Evolutionary conservation across 1,284 basidiomycete species (phyloP).

Genomic region (Erythrobasidium hasegawianum): DNA sequence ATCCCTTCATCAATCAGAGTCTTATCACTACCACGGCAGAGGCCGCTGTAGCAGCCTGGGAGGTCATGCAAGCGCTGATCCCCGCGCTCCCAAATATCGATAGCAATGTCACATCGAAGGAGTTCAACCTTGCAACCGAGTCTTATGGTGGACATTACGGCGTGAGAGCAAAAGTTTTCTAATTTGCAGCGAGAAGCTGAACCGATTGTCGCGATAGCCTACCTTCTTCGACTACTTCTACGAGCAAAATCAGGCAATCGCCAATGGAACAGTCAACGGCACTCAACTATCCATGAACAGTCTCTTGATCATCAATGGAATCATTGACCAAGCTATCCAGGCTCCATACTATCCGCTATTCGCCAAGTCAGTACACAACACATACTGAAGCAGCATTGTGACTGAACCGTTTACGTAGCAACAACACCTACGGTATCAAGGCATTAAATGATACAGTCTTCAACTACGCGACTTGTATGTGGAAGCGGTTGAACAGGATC

Average conservation of each 20-base stretch:
- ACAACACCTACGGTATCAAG: conserved; percentile 20
- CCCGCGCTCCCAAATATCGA: conserved; percentile 21
- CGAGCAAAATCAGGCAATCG: conserved; percentile 20
- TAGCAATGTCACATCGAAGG: conserved; percentile 10
- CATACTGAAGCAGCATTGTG: too few relatives aligned
- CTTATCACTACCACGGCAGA: conserved; percentile 17
- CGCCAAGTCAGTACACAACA: background rate
- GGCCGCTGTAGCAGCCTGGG: conserved; percentile 26
- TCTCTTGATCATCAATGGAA: conserved; percentile 33
- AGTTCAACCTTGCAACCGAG: conserved; percentile 30
- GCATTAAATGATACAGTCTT: conserved; percentile 28
- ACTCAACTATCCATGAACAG: conserved; percentile 26
- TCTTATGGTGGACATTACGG: conserved; percentile 24
- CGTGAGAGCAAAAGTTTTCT: background rate
- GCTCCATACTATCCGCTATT: conserved; percentile 28
- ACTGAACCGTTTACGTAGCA: too few relatives aligned
- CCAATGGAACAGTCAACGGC: conserved; percentile 11
- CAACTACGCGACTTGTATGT: conserved; percentile 13
- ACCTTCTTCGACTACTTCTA: conserved; percentile 23
- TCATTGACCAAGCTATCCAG: conserved; percentile 29
- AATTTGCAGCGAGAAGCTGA: too few relatives aligned
- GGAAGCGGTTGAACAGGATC: too few relatives aligned
- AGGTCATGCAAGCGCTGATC: conserved; percentile 24
- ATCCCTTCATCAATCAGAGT: conserved; percentile 16
- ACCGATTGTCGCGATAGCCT: too few relatives aligned